Evolutionary conservation across 2,329 filamentous ascomycete genomes (phyloP).

Genomic region (Alternaria dauci): DNA sequence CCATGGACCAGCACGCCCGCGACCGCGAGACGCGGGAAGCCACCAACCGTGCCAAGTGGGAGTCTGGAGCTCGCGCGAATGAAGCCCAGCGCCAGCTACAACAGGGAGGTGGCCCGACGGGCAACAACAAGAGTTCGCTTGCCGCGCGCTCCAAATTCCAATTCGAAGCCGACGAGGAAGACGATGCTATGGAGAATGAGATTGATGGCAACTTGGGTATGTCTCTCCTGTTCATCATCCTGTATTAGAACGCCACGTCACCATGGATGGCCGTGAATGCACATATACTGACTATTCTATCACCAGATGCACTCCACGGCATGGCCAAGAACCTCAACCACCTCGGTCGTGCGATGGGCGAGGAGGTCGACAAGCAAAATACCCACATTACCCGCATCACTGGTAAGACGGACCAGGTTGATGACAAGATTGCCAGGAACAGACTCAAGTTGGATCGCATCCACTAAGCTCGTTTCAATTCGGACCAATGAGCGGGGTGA

Average conservation of each 20-base stretch:
- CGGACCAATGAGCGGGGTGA: not conserved
- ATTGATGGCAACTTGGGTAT: conserved; percentile 56
- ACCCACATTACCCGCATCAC: conserved; percentile 78
- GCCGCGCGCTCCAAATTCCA: conserved; percentile 48
- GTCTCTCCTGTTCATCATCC: conserved; percentile 15
- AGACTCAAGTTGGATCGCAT: conserved; percentile 74
- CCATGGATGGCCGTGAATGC: not conserved
- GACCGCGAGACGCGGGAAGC: conserved; percentile 66
- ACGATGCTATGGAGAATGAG: conserved; percentile 72
- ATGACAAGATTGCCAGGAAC: conserved; percentile 80
- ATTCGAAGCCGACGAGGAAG: conserved; percentile 46
- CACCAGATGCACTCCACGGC: conserved; percentile 62
- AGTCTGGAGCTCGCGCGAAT: conserved; percentile 39
- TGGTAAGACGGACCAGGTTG: conserved; percentile 82
- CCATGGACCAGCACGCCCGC: conserved; percentile 67
- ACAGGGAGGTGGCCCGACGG: conserved; percentile 15
- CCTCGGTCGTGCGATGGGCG: conserved; percentile 75
- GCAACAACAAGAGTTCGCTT: conserved; percentile 33
- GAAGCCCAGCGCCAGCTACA: conserved; percentile 27
- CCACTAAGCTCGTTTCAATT: conserved; percentile 44
- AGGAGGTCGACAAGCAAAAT: conserved; percentile 81
- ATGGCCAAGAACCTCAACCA: conserved; percentile 75
- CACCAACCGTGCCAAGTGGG: conserved; percentile 62
- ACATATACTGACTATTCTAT: not conserved
- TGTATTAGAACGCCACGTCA: not conserved